Evolutionary conservation across 345 rosid genomes (phyloP).

Genomic region (Murraya paniculata): DNA sequence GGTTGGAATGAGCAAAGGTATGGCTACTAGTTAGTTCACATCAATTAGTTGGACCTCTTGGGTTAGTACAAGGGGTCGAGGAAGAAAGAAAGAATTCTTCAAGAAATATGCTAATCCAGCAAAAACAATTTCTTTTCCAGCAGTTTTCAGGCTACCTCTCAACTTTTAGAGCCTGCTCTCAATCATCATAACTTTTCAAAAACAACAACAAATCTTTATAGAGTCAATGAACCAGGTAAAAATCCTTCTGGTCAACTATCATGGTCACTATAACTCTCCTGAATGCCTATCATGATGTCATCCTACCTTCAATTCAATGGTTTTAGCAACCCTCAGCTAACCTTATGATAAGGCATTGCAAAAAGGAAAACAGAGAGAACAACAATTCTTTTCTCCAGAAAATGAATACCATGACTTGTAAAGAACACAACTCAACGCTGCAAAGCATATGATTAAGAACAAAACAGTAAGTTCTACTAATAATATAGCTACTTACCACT

Average conservation of each 20-base stretch:
- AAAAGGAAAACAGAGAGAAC: neutral
- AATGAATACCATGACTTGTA: neutral
- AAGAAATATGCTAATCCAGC: neutral
- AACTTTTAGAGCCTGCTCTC: neutral
- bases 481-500: constrained; percentile 49
- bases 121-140: neutral
- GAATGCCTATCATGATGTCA: neutral
- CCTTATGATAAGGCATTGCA: neutral
- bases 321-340: neutral
- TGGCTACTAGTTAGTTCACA: neutral
- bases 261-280: neutral
- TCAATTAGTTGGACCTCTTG: neutral
- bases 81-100: neutral
- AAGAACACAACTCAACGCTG: neutral
- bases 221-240: neutral
- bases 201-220: neutral
- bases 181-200: neutral
- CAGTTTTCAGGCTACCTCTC: neutral
- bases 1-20: neutral
- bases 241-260: neutral
- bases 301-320: neutral
- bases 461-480: neutral
- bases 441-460: neutral
- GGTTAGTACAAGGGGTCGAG: neutral
- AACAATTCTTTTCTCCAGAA: neutral